A percentile compares a stretch with the other conserved stretches of the same genome.
These are phyloP conservation scores for Trypanosoma caninum DNA, from an alignment of 208 protist genomes.

Conservation along the genomic window DNA sequence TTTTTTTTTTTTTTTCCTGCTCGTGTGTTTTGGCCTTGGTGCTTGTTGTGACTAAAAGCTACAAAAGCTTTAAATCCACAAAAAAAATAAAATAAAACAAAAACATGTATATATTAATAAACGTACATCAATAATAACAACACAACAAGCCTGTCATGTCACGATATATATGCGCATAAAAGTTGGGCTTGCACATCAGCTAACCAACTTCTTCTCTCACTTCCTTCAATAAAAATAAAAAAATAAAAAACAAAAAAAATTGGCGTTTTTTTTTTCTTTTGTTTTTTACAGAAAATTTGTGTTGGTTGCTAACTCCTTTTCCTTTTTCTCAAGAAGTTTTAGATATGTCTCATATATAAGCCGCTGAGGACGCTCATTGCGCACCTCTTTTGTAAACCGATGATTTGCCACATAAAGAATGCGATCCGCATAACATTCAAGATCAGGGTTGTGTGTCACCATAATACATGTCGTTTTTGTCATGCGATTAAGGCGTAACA, in stretches of 20 bases:
- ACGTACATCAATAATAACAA: not conserved
- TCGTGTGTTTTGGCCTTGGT: not conserved
- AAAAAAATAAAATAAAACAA: not conserved
- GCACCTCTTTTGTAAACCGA: constrained; percentile 86
- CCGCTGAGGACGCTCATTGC: constrained; percentile 77
- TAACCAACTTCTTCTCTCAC: too few species aligned
- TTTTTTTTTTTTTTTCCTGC: not conserved
- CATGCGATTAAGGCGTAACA: constrained; percentile 93
- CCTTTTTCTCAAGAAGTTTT: constrained; percentile 52
- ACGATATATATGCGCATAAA: too few species aligned
- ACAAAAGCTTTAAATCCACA: not conserved
- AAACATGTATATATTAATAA: not conserved
- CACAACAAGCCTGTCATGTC: too few species aligned
- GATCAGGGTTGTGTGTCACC: constrained; percentile 97
- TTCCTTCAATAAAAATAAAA: too few species aligned
- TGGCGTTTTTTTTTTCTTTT: not conserved
- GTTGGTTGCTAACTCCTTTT: constrained; percentile 25
- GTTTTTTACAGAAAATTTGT: not conserved
- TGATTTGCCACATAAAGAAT: constrained; percentile 95
- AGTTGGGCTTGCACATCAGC: too few species aligned
- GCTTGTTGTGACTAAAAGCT: too few species aligned
- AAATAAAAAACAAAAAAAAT: not conserved
- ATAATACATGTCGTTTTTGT: constrained; percentile 95
- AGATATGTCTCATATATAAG: constrained; percentile 83
- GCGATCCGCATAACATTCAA: constrained; percentile 97